Evolutionary conservation across 192 early-diverging fungal genomes (phyloP).

Genomic region (Coemansia sp.): DNA sequence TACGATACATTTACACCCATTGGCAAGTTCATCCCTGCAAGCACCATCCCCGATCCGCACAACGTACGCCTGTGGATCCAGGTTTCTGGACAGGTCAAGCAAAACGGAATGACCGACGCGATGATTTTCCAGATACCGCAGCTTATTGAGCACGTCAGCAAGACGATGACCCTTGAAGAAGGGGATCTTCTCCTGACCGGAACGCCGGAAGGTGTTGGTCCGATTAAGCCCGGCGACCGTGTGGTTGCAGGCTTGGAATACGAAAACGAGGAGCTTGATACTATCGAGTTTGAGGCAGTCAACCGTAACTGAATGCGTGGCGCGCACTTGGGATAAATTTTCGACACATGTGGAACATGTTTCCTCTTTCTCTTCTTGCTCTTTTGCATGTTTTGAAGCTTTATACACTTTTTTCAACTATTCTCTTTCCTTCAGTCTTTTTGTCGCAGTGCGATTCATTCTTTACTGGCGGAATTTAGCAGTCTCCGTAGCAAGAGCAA

Average conservation of each 20-base stretch:
- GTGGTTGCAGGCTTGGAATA: slow-evolving; percentile 70
- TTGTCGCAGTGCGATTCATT: background rate
- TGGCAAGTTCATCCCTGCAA: slow-evolving; percentile 77
- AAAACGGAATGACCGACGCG: slow-evolving; percentile 84
- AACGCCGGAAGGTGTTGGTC: slow-evolving; percentile 88
- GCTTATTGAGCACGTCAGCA: slow-evolving; percentile 77
- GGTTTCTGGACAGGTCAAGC: slow-evolving; percentile 71
- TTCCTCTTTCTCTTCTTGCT: background rate
- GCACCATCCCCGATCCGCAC: slow-evolving; percentile 66
- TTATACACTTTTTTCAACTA: background rate
- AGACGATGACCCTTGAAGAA: slow-evolving; percentile 85
- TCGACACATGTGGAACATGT: background rate
- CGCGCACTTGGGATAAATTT: background rate
- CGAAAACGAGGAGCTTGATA: slow-evolving; percentile 41
- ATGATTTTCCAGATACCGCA: slow-evolving; percentile 89
- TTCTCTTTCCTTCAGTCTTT: too few species aligned
- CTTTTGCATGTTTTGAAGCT: background rate
- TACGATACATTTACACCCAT: slow-evolving; percentile 96
- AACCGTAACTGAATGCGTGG: slow-evolving; percentile 6
- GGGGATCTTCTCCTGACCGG: slow-evolving; percentile 93
- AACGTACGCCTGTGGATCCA: slow-evolving; percentile 77
- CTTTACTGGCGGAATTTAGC: background rate
- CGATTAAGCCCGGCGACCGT: slow-evolving; percentile 73
- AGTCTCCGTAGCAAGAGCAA: background rate
- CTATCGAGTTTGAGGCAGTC: slow-evolving; percentile 44